Evolutionary conservation across 2,329 filamentous ascomycete genomes (phyloP), one percentile per base, ranked within the genome.

Genomic region (Fusarium sp.): DNA sequence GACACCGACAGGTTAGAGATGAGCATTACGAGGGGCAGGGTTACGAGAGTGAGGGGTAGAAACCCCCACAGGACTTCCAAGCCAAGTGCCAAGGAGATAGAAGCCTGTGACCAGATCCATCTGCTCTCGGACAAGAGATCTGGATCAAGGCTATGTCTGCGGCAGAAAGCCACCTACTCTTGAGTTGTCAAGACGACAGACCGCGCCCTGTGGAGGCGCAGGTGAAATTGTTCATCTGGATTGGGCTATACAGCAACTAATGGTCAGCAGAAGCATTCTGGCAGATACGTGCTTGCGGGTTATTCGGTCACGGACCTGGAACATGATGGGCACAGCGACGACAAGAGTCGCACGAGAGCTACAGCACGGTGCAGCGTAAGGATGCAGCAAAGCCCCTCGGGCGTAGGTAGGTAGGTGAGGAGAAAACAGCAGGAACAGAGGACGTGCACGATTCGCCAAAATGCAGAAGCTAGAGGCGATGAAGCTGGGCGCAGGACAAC

Each of bases 121-220:
- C 43, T 25, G 14, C 20, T 25, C 27, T 52, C 27, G 22, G 20
- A 30, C 9, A 15, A 25, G 20, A 52, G 59, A 60, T 63, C 40
- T 45, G 22, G 56, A n/a, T 20, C 27, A 37, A 60, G 62, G 43
- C 38, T 45, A 45, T 54, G 47, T 63, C 37, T 38, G 27, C 47
- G 27, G 33, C 25, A 56, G 57, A 47, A 30, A 38, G n/a, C 20
- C 32, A 84, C 87, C 84, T 81, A 90, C 88, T 98, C 96, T 76
- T 93, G 88, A 27, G 91, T 87, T 5, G 95, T 97, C 69, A 98
- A 88, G 27, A 97, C 87, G 35, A 97, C 93, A 27, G 93, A 95
- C 70, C 93, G 91, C 52, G 95, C 95, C 63, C 95, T 92, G 84
- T 98, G 95, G 73, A 94, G 87, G 71, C 95, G 93, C 60, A 97